Evolutionary conservation across 2,329 filamentous ascomycete genomes (phyloP).

Genomic region (Colletotrichum tropicale): DNA sequence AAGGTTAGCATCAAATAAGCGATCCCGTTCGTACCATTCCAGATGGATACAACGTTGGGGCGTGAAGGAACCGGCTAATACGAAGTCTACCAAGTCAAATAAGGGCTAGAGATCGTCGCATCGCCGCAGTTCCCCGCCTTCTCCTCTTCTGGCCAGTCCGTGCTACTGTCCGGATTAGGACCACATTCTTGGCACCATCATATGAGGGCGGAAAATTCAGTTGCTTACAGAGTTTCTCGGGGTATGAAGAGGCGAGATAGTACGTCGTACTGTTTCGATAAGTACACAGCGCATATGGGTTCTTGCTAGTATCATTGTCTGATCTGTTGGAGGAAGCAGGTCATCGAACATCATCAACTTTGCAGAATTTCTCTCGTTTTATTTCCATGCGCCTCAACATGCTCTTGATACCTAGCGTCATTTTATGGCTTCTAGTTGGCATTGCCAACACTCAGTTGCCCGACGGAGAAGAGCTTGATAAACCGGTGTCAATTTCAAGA

Average conservation of each 20-base stretch:
- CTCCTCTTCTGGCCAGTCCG: neutral
- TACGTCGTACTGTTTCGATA: neutral
- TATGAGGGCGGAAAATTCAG: neutral
- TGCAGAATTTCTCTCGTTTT: neutral
- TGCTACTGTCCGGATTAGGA: neutral
- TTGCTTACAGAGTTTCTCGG: neutral
- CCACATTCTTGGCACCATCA: neutral
- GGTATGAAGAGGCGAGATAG: neutral
- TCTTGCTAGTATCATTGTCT: neutral
- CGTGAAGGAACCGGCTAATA: neutral
- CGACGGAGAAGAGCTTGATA: neutral
- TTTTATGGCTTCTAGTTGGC: neutral
- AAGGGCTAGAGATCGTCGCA: neutral
- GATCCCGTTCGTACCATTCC: neutral
- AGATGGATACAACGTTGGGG: neutral
- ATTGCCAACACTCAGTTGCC: neutral
- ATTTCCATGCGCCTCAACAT: neutral
- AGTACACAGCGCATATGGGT: neutral
- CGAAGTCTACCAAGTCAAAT: neutral
- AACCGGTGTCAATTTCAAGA: neutral
- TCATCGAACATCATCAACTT: neutral
- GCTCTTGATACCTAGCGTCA: neutral
- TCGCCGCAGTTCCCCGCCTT: neutral
- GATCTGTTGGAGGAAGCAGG: neutral
- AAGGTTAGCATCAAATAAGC: neutral